Conservation (phyloP, 73 alveolate genomes). For the Breviolum minutum region DNA sequence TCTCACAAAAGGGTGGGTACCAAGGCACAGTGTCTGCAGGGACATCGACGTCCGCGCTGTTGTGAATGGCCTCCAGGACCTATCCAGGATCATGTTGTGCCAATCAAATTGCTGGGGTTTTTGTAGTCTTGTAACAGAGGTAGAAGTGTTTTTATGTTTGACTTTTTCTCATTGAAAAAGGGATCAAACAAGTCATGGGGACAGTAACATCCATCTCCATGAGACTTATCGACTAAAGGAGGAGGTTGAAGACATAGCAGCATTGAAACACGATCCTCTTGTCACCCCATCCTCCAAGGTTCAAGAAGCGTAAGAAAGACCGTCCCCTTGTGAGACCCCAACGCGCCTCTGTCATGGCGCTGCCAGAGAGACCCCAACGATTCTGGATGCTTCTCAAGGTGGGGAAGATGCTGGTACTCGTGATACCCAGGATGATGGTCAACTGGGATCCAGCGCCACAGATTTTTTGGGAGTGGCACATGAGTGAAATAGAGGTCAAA, state of each 20-base stretch:
- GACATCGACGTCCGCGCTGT: conserved; percentile 37
- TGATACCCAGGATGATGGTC: conserved; percentile 57
- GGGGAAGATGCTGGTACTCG: conserved; percentile 43
- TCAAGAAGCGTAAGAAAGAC: neutral
- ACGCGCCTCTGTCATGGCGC: conserved; percentile 72
- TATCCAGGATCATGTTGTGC: neutral
- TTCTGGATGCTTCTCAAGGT: conserved; percentile 39
- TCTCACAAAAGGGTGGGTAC: neutral
- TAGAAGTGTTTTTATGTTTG: no score
- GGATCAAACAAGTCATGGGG: neutral
- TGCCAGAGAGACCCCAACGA: conserved; percentile 86
- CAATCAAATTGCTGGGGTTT: no score
- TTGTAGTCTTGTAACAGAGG: no score
- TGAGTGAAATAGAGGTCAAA: no score
- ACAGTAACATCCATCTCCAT: neutral
- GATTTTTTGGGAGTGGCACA: no score
- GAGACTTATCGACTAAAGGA: neutral
- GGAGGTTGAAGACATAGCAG: neutral
- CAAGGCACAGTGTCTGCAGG: conserved; percentile 37
- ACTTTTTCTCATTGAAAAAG: no score
- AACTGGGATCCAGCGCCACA: neutral
- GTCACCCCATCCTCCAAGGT: neutral
- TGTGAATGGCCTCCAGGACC: conserved; percentile 58
- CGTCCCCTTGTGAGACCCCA: neutral
- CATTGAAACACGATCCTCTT: neutral